Evolutionary conservation across 768 basidiomycete species (phyloP).

Genomic region (Hericium alpestre): DNA sequence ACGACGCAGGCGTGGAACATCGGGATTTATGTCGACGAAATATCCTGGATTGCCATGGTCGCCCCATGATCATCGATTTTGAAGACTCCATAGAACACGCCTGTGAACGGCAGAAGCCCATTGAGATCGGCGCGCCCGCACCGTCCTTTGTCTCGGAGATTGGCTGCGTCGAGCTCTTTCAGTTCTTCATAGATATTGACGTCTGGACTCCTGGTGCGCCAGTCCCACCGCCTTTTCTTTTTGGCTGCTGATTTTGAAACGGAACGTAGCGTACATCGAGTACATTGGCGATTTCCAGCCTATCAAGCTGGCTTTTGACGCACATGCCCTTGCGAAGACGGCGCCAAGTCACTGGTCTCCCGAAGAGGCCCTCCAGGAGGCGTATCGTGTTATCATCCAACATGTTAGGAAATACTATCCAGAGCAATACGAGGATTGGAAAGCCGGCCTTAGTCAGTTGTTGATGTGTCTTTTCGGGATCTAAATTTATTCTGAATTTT

Average conservation of each 20-base stretch:
- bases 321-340: background rate
- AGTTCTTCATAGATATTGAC: background rate
- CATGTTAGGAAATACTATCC: background rate
- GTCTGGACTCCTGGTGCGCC: background rate
- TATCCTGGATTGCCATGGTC: background rate
- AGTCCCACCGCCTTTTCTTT: background rate
- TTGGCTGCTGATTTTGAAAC: background rate
- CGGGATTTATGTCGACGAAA: background rate
- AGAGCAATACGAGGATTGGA: background rate
- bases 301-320: background rate
- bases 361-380: background rate
- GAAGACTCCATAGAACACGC: background rate
- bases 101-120: background rate
- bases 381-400: background rate
- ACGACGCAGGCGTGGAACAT: background rate
- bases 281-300: background rate
- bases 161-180: background rate
- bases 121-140: background rate
- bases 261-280: background rate
- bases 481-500: no score
- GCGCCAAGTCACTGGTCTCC: background rate
- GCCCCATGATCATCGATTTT: background rate
- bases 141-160: background rate
- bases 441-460: background rate
- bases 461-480: no score